Evolutionary conservation across 495 filamentous ascomycete species (phyloP).

Genomic region (Geopyxis carbonaria): DNA sequence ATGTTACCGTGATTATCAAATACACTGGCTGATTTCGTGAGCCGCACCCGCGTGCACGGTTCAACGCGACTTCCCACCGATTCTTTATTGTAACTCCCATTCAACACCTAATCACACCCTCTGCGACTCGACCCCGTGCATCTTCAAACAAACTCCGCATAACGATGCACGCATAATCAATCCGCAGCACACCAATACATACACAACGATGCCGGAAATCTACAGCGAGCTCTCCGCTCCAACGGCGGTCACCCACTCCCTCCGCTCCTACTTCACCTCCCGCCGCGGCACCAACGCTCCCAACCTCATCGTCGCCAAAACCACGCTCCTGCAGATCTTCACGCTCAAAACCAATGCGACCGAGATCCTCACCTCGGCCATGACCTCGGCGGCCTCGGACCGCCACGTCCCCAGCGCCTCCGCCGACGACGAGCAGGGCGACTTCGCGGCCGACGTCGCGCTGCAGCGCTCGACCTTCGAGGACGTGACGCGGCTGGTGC

Average conservation of each 20-base stretch:
- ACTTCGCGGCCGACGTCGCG: conserved; percentile 40
- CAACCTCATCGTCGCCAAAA: conserved; percentile 77
- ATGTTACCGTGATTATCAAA: too few species aligned
- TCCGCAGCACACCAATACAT: background rate
- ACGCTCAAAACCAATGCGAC: conserved; percentile 36
- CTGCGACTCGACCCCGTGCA: too few species aligned
- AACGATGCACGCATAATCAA: too few species aligned
- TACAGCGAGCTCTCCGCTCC: conserved; percentile 88
- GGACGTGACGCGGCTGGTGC: conserved; percentile 57
- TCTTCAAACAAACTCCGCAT: too few species aligned
- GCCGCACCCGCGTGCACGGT: too few species aligned
- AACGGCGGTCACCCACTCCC: conserved; percentile 77
- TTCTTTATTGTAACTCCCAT: too few species aligned
- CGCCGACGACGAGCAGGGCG: conserved; percentile 43
- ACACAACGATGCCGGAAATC: conserved; percentile 25
- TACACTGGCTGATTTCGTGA: too few species aligned
- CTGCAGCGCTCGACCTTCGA: conserved; percentile 39
- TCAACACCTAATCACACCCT: too few species aligned
- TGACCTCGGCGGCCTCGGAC: conserved; percentile 27
- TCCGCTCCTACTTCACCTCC: conserved; percentile 60
- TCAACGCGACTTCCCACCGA: too few species aligned
- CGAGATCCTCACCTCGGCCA: conserved; percentile 30
- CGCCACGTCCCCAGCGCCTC: conserved; percentile 39
- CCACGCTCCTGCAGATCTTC: conserved; percentile 84
- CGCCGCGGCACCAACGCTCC: conserved; percentile 52